These are phyloP conservation scores for Solanum arcanum DNA, from an alignment of 257 asterid species.

Conservation along the genomic window DNA sequence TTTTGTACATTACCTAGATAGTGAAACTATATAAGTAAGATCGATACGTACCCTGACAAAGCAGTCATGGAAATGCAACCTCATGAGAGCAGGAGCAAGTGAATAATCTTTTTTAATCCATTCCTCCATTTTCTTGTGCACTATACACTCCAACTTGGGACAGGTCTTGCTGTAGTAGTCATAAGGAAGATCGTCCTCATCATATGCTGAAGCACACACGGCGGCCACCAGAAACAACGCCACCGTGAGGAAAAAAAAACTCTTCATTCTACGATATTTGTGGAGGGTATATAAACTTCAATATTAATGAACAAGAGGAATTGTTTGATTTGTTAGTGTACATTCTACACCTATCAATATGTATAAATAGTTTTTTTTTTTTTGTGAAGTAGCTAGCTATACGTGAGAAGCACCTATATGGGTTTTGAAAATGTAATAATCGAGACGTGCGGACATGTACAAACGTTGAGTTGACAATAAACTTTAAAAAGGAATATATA, in stretches of 20 bases:
- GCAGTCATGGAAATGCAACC: constrained; percentile 80
- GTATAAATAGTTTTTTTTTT: not conserved
- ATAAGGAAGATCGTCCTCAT: constrained; percentile 16
- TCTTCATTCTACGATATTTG: not conserved
- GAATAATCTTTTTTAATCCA: constrained; percentile 52
- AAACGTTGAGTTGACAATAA: not conserved
- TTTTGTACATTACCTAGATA: not conserved
- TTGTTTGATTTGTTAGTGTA: not conserved
- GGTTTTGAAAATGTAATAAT: not conserved
- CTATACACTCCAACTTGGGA: constrained; percentile 46
- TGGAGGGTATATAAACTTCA: not conserved
- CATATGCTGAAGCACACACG: not conserved
- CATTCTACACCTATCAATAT: not conserved
- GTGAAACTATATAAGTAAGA: not conserved
- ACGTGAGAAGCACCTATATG: constrained; percentile 1
- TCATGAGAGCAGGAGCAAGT: constrained; percentile 59
- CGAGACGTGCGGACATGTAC: not conserved
- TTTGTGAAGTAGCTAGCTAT: not conserved
- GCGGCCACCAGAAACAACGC: not conserved
- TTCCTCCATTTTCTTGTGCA: constrained; percentile 29
- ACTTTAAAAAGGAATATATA: not conserved
- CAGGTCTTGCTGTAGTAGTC: constrained; percentile 33
- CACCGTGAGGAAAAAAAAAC: not conserved
- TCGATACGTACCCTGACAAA: constrained; percentile 42
- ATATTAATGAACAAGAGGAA: not conserved